Evolutionary conservation across 306 rosid species (phyloP).

Genomic region (Trifolium dubium): DNA sequence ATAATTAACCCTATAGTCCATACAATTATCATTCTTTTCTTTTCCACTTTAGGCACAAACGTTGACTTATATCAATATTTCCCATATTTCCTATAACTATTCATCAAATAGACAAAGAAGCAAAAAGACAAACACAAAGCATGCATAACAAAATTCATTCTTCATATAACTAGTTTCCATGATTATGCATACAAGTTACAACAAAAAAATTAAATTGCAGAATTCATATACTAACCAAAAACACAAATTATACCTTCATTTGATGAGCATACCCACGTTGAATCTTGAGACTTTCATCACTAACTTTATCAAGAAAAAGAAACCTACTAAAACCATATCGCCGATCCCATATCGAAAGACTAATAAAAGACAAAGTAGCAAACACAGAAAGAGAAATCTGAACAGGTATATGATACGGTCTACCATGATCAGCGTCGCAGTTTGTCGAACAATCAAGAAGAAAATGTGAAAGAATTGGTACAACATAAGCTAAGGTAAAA

Average conservation of each 20-base stretch:
- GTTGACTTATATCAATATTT: neutral
- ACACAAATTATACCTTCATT: constrained; percentile 60
- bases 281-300: constrained; percentile 57
- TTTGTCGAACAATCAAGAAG: constrained; percentile 59
- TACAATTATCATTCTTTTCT: neutral
- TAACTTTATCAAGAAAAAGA: constrained; percentile 73
- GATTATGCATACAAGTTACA: neutral
- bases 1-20: neutral
- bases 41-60: neutral
- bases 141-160: neutral
- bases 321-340: constrained; percentile 62
- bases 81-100: neutral
- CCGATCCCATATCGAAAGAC: constrained; percentile 67
- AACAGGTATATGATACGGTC: constrained; percentile 77
- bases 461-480: constrained; percentile 70
- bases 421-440: constrained; percentile 69
- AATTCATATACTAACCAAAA: neutral
- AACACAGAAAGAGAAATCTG: constrained; percentile 67
- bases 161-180: neutral
- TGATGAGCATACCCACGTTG: constrained; percentile 62
- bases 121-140: neutral
- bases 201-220: neutral
- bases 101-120: neutral
- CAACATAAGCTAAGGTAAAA: constrained; percentile 54
- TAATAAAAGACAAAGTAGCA: constrained; percentile 61